phyloP scores from a whole-genome alignment of 108 stramenopile species.

The Cyclotella choctawhatcheeana region DNA sequence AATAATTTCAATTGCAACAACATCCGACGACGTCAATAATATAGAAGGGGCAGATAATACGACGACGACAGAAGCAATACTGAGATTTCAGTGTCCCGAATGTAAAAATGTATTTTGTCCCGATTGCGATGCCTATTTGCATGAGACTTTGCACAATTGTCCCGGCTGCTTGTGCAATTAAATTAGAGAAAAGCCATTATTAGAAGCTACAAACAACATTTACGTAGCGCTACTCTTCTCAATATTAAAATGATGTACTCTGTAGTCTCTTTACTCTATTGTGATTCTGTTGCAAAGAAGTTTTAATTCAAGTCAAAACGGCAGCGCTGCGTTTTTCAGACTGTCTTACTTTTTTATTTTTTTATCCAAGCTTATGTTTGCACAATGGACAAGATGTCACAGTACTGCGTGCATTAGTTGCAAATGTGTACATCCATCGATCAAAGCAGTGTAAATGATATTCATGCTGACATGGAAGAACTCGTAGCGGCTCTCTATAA shows the following conservation, averaged over 20 bases:
- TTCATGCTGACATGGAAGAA: constrained; percentile 40
- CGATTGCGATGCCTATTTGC: constrained; percentile 88
- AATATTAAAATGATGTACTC: too few relatives aligned
- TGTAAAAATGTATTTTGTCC: constrained; percentile 88
- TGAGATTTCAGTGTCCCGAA: constrained; percentile 85
- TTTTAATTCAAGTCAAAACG: neutral
- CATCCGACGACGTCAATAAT: constrained; percentile 13
- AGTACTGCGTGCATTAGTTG: constrained; percentile 35
- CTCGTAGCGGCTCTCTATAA: constrained; percentile 30
- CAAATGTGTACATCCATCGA: constrained; percentile 51
- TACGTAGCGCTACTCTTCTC: too few relatives aligned
- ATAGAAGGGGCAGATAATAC: constrained; percentile 15
- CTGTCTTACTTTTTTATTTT: too few relatives aligned
- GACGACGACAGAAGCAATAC: constrained; percentile 29
- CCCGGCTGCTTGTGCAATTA: constrained; percentile 76
- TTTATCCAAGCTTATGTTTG: constrained; percentile 19
- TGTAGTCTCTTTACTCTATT: too few relatives aligned
- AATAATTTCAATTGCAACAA: constrained; percentile 11
- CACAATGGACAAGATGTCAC: constrained; percentile 45
- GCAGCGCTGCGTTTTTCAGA: too few relatives aligned
- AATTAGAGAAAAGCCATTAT: neutral
- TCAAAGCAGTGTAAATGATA: constrained; percentile 50
- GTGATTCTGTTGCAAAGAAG: too few relatives aligned
- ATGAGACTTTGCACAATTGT: constrained; percentile 93
- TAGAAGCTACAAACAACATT: too few relatives aligned